Evolutionary conservation across 352 stramenopile species (phyloP), one percentile per base, ranked within the genome.

Genomic region (Pythium grandisporangium): DNA sequence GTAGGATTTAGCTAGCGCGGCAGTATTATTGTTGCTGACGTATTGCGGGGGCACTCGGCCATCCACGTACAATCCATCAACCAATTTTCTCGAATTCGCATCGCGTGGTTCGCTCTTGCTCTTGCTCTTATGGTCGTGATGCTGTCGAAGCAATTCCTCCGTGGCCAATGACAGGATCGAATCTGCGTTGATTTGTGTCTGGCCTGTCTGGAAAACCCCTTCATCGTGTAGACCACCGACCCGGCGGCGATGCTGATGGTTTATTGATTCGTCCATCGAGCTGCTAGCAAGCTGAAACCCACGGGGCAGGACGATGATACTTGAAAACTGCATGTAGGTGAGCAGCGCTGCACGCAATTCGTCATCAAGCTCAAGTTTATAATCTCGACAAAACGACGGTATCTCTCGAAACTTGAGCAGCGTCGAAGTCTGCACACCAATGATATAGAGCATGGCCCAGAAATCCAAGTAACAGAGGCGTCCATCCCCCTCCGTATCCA

Each of bases 401-500:
- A 92, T 74, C 24, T 87, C 68, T 5, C 63, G 58, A 51, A 89
- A 82, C 39, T 68, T 65, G 33, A 87, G 60, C 26, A 87, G 51
- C 13, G 46, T 46, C 4, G 55, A 52, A 6, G 68, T 75, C 11
- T 69, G 81, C 12, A 87, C 43, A 0, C 66, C 69, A 1, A 87
- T 63, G 25, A 92, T 70, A 41, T 92, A 92, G 0, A 92, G 51
- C 68, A 92, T 84, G 0, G 66, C 72, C 70, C 77, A 92, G 26
- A 92, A 86, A 38, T 92, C 78, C 17, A 92, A 48, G 42, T 92
- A 92, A 35, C 75, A 87, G 1, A 89, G 58, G 20, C 66, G 50
- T 2, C 71, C 78, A 26, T 89, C 78, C 3, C 67, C 51, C 25
- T 83, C 53, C 1, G 56, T 23, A 17, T 92, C 75, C 0, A 51